Evolutionary conservation across 768 basidiomycete genomes (phyloP), one percentile per base, ranked within the genome.

Genomic region (Boletus coccyginus): DNA sequence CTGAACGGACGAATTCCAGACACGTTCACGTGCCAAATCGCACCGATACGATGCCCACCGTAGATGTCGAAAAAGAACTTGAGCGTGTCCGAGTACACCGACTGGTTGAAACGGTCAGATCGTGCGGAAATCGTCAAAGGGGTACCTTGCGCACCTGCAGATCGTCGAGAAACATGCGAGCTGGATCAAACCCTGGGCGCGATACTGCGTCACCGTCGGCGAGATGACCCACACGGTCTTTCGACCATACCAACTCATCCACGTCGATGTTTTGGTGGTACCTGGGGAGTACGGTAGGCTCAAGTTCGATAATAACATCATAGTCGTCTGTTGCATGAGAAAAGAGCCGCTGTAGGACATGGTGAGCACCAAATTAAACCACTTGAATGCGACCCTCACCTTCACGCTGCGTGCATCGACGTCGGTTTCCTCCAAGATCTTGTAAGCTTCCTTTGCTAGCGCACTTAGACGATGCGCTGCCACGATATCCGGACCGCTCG

Each of bases 131-230:
- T 14, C 39, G 36, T 46, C 33, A 41, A 39, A 50, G 17, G 39
- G 43, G 36, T n/a, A 6, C 29, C 35, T n/a, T 16, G 62, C 78
- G 46, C 57, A 91, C 94, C 78, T 87, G 80, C 7, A 98, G 74
- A 61, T 95, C 92, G 17, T 77, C 67, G 63, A 87, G 81, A 16
- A 93, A 77, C 57, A 84, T 63, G 14, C 73, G 74, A 0, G 84
- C 87, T 2, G 94, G 94, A 71, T 98, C 92, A 62, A 92, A 94
- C 3, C 85, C 93, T 17, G 92, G 81, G 39, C 84, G 78, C 16
- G 76, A 62, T 11, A 59, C 51, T 3, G 60, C 65, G 13, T 63
- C 57, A 2, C 62, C 68, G 19, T 64, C 82, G 81, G 65, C 68
- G 65, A 45, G 17, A 36, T 41, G 46, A 11, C 29, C 24, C 10